Evolutionary conservation across 75 land plant species (phyloP), one percentile per base, ranked within the genome.

Genomic region (Pinus taeda): DNA sequence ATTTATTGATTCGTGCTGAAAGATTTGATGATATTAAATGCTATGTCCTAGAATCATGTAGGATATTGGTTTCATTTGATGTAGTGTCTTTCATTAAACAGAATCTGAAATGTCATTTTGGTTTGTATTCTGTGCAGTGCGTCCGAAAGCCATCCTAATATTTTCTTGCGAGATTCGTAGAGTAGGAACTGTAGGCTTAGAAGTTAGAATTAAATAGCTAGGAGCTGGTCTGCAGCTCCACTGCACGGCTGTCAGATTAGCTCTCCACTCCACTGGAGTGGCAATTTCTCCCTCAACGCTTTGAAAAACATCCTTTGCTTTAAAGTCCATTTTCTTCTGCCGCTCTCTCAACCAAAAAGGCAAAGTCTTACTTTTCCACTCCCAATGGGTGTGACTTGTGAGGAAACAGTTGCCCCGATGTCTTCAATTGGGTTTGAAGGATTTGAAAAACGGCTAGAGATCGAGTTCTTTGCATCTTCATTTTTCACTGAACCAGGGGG

Each of bases 111-210:
- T 29, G 36, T 20, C 36, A 4, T 60, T 49, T 60, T 73, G 6
- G 8, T 14, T 74, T 69, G 15, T 30, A 73, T 69, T 58, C 60
- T 82, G 11, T 83, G 87, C 93, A 91, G 93, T 91, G 91, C 87
- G 88, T 87, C 60, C 78, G 93, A 30, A 90, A 85, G 86, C 93
- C 93, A 83, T 91, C 93, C 88, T 91, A 93, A 91, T 85, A 83
- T 22, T 18, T 39, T 39, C 42, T 39, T 39, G 42, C 4, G 4
- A 39, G 42, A 39, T 39, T 4, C 42, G 42, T 39, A 39, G 5
- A 39, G 42, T 39, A 39, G 42, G 42, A 39, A 39, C 4, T 39
- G 42, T 39, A 39, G 42, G 42, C 42, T 39, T 39, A 39, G 42
- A 4, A 39, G 42, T 39, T 39, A 39, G 42, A 39, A 39, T 39